Evolutionary conservation across 805 yeast genomes (phyloP), one percentile per base, ranked within the genome.

Genomic region (Candida koratica): DNA sequence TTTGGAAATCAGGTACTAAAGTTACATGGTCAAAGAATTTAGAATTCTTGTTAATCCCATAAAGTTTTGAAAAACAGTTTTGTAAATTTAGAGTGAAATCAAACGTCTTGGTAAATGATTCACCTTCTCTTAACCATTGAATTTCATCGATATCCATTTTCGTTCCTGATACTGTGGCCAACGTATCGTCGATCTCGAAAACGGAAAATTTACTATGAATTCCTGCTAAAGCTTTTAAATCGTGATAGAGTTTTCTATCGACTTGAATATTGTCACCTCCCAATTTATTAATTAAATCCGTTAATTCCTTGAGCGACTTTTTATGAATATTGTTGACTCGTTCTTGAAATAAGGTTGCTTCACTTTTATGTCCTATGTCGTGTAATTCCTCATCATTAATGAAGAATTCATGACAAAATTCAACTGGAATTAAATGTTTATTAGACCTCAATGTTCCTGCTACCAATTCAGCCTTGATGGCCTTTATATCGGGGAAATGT

Each of bases 1-100:
- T 50, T 42, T 67, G 71, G 46, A 60, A 61, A 28, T 49, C 57
- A 1, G 73, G 73, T 3, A 65, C 67, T 37, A 66, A 49, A 5
- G 64, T 58, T 7, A 63, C 39, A 25, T 42, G 39, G 31, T 63
- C 63, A 25, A 64, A 57, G 4, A 49, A 14, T 46, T 36, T 38
- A 9, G 28, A 47, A 20, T 40, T 34, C 19, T 44, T 43, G 12
- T 31, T 43, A 9, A 36, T 36, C 10, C 44, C 50, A 13, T 46
- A 37, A 11, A 58, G 60, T 43, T 64, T 64, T 20, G 58, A 41
- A 28, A 49, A 51, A 30, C 62, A 57, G 30, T 51, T 50, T 25
- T 46, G 45, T 17, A 64, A 47, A 33, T 63, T 56, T 28, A 66
- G 33, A 7, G 43, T 39, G 1, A 67, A 30, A 6, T 54, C 50